Evolutionary conservation across 2,329 filamentous ascomycete species (phyloP), one percentile per base, ranked within the genome.

Genomic region (Claviceps africana): DNA sequence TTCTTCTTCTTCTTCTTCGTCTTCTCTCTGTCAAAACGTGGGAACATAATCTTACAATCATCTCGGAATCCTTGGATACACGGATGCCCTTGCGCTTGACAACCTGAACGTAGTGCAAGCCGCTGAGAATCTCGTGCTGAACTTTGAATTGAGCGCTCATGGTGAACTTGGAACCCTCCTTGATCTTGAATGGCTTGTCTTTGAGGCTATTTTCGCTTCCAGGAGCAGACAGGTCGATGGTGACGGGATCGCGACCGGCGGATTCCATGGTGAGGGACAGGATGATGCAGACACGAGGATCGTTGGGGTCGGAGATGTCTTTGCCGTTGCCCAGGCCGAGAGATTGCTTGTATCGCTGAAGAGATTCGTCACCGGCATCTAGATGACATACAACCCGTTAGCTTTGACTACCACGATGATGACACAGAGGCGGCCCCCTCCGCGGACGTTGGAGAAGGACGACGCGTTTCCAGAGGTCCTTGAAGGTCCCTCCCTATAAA

Each of bases 271-370:
- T 85, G 52, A 98, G 85, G 53, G 88, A 86, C 62, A 88, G 80
- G 72, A 97, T 96, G 72, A 96, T 90, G 73, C 89, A 95, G 66
- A 87, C 88, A 61, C 91, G 86, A 48, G 86, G 82, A 65, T 97
- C 91, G 65, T 77, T 87, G 61, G 85, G 80, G 66, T 90, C 81
- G 53, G 82, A 85, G 55, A 88, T 78, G 61, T 84, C 78, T 48
- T 77, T 80, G 64, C 85, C 85, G 60, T 81, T 82, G 57, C 83
- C 81, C 55, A 97, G 82, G 60, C 93, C 93, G 56, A 98, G 85
- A 13, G 91, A 97, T 65, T 91, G 81, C 77, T 98, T 98, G 86
- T 95, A 98, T 64, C 91, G 86, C 72, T 94, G 87, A 63, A 98
- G 84, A 56, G 91, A 93, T 71, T 97, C 91, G 68, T 98, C 93